These are phyloP conservation scores for Elongisporangium anandrum DNA, from an alignment of 352 stramenopile species.

Conservation along the genomic window DNA sequence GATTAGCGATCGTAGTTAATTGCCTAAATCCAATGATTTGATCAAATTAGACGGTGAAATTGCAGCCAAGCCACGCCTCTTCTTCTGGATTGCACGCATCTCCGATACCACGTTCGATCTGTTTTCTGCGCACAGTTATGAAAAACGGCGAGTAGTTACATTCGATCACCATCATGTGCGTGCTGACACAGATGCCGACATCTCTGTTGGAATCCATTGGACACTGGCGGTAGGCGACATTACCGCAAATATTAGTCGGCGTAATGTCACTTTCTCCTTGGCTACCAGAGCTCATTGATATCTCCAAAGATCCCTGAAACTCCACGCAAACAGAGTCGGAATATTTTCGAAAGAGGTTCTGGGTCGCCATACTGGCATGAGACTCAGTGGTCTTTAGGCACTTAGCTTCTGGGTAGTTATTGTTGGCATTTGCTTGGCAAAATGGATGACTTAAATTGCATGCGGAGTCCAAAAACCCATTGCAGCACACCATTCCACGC, in stretches of 20 bases:
- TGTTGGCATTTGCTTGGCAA: not conserved
- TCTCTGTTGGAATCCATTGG: not conserved
- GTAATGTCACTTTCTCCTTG: too few species aligned
- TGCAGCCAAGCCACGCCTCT: not conserved
- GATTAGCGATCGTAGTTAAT: too few species aligned
- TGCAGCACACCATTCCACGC: slow-evolving; percentile 22
- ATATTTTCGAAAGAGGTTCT: not conserved
- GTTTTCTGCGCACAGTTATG: not conserved
- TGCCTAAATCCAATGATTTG: too few species aligned
- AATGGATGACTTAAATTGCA: not conserved
- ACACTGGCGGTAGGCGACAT: not conserved
- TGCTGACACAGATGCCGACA: not conserved
- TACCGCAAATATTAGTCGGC: not conserved
- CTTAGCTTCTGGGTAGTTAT: not conserved
- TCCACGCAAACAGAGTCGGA: not conserved
- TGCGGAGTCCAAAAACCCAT: slow-evolving; percentile 15
- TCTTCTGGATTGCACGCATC: not conserved
- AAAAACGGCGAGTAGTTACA: not conserved
- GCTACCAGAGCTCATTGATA: too few species aligned
- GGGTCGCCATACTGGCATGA: not conserved
- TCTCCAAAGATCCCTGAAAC: too few species aligned
- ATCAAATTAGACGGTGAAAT: not conserved
- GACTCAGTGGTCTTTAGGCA: not conserved
- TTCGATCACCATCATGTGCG: not conserved
- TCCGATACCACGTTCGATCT: not conserved